Base-by-base conservation (phyloP, 139 green algal species). In the Astrephomene gubernaculifera region DNA sequence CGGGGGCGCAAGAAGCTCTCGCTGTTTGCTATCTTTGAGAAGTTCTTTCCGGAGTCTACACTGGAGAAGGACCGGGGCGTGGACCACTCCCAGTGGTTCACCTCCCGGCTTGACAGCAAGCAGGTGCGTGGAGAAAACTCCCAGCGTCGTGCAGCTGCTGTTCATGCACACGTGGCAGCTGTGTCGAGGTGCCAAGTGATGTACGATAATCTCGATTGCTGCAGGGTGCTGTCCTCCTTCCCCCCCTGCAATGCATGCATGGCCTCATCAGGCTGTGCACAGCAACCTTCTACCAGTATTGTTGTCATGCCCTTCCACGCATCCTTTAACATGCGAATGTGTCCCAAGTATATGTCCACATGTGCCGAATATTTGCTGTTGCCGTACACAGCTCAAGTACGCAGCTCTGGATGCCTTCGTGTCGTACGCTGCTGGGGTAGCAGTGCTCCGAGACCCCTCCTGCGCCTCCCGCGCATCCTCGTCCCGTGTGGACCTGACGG, bases 331-430 rank as follows among this genome's bases (percentile, higher is more conserved):
- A n/a, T n/a, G n/a, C n/a, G n/a, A n/a, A n/a, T n/a, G n/a, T n/a
- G n/a, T n/a, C n/a, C n/a, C n/a, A n/a, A n/a, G n/a, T n/a, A n/a
- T n/a, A n/a, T n/a, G n/a, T n/a, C n/a, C n/a, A n/a, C n/a, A n/a
- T n/a, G n/a, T n/a, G n/a, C n/a, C n/a, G n/a, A n/a, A 12, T 57
- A 17, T 57, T 57, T 57, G 49, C 17, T 12, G 14, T 57, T 57
- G 49, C 49, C 14, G 49, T n/a, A n/a, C 49, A 57, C 79, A 86
- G 79, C 4, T 60, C 25, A 64, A 44, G 45, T 86, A 86, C 79
- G 79, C 21, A 9, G 79, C 79, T 4, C 79, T 86, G 35, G 65
- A 86, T 35, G 79, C 79, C 45, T 86, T 86, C 35, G 79, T 86
- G 79, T 86, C 79, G 65, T 86, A 86, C 65, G 65, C 79, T 10